A percentile compares a stretch with the other conserved stretches of the same genome.
Evolutionary conservation across 2,329 filamentous ascomycete species (phyloP).

Genomic region (Trichoderma sp.): DNA sequence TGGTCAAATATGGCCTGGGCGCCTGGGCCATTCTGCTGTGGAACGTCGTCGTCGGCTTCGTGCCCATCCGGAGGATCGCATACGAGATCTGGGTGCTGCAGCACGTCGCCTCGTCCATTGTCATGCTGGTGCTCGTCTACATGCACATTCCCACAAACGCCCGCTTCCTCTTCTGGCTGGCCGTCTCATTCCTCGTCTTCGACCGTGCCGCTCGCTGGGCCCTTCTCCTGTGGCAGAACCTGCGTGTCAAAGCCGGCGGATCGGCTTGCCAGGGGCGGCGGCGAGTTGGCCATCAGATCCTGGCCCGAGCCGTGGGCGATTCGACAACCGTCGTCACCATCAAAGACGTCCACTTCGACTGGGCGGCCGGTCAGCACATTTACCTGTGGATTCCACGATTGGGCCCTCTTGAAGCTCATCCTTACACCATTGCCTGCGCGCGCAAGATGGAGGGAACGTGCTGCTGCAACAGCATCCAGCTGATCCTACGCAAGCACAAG

Average conservation of each 20-base stretch:
- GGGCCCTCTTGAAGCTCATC: slow-evolving; percentile 54
- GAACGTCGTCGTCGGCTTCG: slow-evolving; percentile 61
- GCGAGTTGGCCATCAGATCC: slow-evolving; percentile 51
- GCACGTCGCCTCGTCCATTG: slow-evolving; percentile 58
- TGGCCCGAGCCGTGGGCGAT: slow-evolving; percentile 46
- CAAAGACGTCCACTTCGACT: slow-evolving; percentile 57
- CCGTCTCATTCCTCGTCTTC: slow-evolving; percentile 58
- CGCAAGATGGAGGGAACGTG: slow-evolving; percentile 49
- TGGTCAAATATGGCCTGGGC: slow-evolving; percentile 64
- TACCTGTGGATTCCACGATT: slow-evolving; percentile 59
- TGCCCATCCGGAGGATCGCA: slow-evolving; percentile 60
- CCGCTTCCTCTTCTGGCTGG: slow-evolving; percentile 63
- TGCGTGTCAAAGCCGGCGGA: slow-evolving; percentile 40
- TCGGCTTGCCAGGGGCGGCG: slow-evolving; percentile 47
- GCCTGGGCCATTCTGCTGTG: slow-evolving; percentile 65
- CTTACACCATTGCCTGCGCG: slow-evolving; percentile 59
- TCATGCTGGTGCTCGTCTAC: slow-evolving; percentile 62
- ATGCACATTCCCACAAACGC: slow-evolving; percentile 59
- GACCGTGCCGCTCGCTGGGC: slow-evolving; percentile 55
- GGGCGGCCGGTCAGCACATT: slow-evolving; percentile 58
- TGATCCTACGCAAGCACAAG: slow-evolving; percentile 53
- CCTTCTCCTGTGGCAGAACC: slow-evolving; percentile 51
- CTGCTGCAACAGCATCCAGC: slow-evolving; percentile 57
- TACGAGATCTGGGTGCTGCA: slow-evolving; percentile 70
- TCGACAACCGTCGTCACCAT: slow-evolving; percentile 57